Evolutionary conservation across 495 filamentous ascomycete species (phyloP).

Genomic region (Penicillium bialowiezense): DNA sequence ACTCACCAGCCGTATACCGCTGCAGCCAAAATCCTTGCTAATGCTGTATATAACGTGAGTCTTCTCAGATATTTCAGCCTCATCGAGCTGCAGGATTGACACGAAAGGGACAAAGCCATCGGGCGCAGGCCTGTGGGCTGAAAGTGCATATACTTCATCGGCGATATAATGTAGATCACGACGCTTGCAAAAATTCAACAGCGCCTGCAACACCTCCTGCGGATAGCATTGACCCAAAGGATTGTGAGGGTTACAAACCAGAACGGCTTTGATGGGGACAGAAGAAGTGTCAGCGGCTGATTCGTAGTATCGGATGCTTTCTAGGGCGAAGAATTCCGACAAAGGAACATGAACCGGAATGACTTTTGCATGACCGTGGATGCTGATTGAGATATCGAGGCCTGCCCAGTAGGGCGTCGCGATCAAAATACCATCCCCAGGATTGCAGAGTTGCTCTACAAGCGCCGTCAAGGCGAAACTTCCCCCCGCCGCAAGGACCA

Average conservation of each 20-base stretch:
- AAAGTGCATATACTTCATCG: constrained; percentile 7
- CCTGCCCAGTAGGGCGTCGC: constrained; percentile 3
- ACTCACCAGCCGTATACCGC: constrained; percentile 1
- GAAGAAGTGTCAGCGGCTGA: background rate
- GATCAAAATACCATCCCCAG: constrained; percentile 2
- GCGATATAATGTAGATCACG: constrained; percentile 1
- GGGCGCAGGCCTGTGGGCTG: background rate
- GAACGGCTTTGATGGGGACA: background rate
- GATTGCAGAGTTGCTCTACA: background rate
- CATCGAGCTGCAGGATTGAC: background rate
- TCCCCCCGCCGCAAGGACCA: too few species aligned
- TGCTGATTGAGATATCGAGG: constrained; percentile 1
- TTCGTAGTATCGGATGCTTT: background rate
- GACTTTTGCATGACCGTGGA: background rate
- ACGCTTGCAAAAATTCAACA: constrained; percentile 2
- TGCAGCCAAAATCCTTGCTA: constrained; percentile 7
- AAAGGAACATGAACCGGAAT: background rate
- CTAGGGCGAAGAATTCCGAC: background rate
- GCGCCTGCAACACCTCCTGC: background rate
- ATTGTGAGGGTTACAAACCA: constrained; percentile 8
- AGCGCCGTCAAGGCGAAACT: too few species aligned
- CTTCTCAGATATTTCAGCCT: background rate
- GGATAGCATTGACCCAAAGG: constrained; percentile 6
- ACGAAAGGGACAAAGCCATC: too few species aligned
- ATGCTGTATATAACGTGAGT: constrained; percentile 5